Evolutionary conservation across 106 monocot genomes (phyloP).

Genomic region (Iris macrosiphon): DNA sequence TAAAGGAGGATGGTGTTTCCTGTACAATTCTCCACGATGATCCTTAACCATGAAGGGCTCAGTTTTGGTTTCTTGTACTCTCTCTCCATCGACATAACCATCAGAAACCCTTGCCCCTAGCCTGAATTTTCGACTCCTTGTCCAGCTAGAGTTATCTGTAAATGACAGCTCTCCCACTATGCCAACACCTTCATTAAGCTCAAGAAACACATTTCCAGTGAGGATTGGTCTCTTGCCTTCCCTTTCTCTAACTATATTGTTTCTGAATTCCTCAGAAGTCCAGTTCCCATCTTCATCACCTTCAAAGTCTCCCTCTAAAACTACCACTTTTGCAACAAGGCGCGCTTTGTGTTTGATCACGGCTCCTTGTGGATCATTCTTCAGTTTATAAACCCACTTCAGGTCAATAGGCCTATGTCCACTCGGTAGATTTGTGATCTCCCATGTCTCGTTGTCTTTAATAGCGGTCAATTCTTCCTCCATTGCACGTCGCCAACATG

Average conservation of each 20-base stretch:
- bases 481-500: no score
- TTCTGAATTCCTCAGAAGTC: slow-evolving; percentile 76
- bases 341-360: no score
- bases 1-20: slow-evolving; percentile 51
- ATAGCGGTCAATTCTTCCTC: no score
- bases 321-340: no score
- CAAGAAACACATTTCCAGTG: slow-evolving; percentile 53
- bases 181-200: slow-evolving; percentile 59
- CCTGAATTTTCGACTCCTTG: slow-evolving; percentile 83
- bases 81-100: slow-evolving; percentile 49
- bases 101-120: slow-evolving; percentile 75
- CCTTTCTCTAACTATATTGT: slow-evolving; percentile 90
- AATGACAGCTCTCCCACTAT: slow-evolving; percentile 71
- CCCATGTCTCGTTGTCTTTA: no score
- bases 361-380: no score
- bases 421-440: no score
- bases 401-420: no score
- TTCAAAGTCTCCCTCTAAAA: slow-evolving; percentile 96
- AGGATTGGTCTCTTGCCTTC: slow-evolving; percentile 78
- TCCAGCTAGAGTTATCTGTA: slow-evolving; percentile 99
- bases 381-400: no score
- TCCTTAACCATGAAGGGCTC: slow-evolving; percentile 92
- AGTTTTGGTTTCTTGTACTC: slow-evolving; percentile 75
- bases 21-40: slow-evolving; percentile 99
- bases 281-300: slow-evolving; percentile 55